phyloP scores from a whole-genome alignment of 2,329 filamentous ascomycete genomes.

The Huntiella decipiens region DNA sequence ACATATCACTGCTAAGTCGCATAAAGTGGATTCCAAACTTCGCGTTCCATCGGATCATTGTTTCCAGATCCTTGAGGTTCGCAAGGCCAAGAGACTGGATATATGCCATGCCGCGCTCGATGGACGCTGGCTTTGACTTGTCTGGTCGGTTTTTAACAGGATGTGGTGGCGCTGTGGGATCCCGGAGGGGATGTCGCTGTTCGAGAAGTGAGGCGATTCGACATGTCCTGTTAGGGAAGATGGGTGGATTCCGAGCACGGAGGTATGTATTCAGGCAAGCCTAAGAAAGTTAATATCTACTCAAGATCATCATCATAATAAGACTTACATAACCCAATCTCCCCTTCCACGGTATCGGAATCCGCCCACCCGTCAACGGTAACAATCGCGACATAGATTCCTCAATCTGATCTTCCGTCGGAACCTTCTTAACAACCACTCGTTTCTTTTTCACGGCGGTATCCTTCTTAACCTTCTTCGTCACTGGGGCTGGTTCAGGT shows the following conservation, averaged over 20 bases:
- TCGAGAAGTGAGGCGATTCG: slow-evolving; percentile 80
- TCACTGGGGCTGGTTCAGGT: neutral
- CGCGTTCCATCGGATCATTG: slow-evolving; percentile 84
- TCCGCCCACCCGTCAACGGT: slow-evolving; percentile 5
- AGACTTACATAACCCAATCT: slow-evolving; percentile 10
- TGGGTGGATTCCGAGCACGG: slow-evolving; percentile 57
- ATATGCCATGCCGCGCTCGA: slow-evolving; percentile 48
- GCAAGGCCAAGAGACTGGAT: slow-evolving; percentile 61
- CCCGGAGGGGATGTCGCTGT: slow-evolving; percentile 61
- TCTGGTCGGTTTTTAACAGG: slow-evolving; percentile 73
- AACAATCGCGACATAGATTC: slow-evolving; percentile 7
- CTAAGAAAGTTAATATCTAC: slow-evolving; percentile 19
- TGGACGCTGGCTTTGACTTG: slow-evolving; percentile 45
- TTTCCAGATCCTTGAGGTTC: slow-evolving; percentile 66
- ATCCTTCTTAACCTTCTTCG: neutral
- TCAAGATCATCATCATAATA: neutral
- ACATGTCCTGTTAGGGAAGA: slow-evolving; percentile 83
- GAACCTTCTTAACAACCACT: slow-evolving; percentile 1
- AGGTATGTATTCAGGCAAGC: slow-evolving; percentile 89
- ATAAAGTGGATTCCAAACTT: slow-evolving; percentile 84
- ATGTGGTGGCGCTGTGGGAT: slow-evolving; percentile 61
- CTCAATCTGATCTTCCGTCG: neutral
- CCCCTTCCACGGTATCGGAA: slow-evolving; percentile 10
- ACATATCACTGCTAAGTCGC: slow-evolving; percentile 88
- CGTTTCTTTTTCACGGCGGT: neutral